Percentiles rank a stretch among this genome's conserved stretches.
Conservation (phyloP, 805 yeast genomes). For the Yarrowia keelungensis region DNA sequence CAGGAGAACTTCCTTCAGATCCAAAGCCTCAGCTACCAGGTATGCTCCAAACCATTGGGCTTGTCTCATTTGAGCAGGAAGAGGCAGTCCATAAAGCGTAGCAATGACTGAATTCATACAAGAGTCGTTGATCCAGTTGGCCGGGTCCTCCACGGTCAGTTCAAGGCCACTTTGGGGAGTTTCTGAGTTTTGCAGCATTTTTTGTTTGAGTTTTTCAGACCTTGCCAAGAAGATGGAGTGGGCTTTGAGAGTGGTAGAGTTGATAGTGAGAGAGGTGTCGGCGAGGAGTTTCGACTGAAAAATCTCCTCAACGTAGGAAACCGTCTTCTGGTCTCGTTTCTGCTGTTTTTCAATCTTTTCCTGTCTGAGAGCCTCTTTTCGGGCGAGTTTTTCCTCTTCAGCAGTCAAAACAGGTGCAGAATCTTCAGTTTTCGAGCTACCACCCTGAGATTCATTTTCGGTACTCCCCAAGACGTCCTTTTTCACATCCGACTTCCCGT, state of each 20-base stretch:
- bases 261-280: not conserved
- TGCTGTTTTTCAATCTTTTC: constrained; percentile 1
- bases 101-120: not conserved
- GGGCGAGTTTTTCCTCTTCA: too few relatives aligned
- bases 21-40: not conserved
- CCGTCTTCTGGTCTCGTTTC: not conserved
- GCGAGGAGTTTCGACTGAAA: not conserved
- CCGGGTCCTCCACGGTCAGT: constrained; percentile 4
- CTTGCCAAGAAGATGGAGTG: constrained; percentile 50
- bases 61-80: not conserved
- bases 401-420: too few relatives aligned
- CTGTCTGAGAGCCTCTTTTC: not conserved
- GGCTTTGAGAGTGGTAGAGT: constrained; percentile 29
- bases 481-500: too few relatives aligned
- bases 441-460: too few relatives aligned
- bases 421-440: too few relatives aligned
- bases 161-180: not conserved
- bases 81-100: constrained; percentile 26
- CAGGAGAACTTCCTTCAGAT: not conserved
- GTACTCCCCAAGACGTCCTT: too few relatives aligned
- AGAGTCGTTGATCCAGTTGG: not conserved
- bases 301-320: constrained; percentile 1
- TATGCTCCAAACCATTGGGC: constrained; percentile 11
- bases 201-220: constrained; percentile 39
- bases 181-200: not conserved